phyloP scores from a whole-genome alignment of 2,329 filamentous ascomycete species.

The Fusarium cyanostomum region DNA sequence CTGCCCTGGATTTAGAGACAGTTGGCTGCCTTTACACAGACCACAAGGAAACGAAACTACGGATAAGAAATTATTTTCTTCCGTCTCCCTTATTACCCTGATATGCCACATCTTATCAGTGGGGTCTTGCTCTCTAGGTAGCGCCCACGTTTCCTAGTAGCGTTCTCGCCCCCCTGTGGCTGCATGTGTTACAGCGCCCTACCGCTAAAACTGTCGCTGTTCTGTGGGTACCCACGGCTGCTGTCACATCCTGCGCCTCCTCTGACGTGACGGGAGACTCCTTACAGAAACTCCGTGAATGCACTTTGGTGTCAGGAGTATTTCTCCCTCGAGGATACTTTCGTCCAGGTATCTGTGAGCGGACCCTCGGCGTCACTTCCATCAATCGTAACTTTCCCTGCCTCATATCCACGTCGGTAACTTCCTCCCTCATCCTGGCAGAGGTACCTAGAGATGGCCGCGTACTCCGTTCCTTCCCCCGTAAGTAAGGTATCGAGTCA shows the following conservation, averaged over 20 bases:
- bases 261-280: constrained; percentile 2
- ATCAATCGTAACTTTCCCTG: constrained; percentile 23
- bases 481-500: constrained; percentile 12
- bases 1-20: constrained; percentile 8
- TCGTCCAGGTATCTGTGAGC: background rate
- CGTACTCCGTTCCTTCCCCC: constrained; percentile 31
- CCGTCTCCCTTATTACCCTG: constrained; percentile 21
- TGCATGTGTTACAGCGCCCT: constrained; percentile 17
- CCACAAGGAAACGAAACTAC: background rate
- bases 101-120: background rate
- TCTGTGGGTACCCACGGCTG: background rate
- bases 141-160: background rate
- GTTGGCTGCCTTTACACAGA: background rate
- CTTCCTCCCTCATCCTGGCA: constrained; percentile 15
- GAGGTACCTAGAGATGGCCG: constrained; percentile 5
- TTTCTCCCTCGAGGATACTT: constrained; percentile 18
- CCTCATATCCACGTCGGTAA: background rate
- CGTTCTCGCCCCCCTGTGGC: constrained; percentile 18
- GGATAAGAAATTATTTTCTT: background rate
- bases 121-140: constrained; percentile 1
- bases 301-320: constrained; percentile 27
- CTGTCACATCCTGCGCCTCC: background rate
- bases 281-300: constrained; percentile 17
- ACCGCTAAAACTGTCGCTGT: background rate
- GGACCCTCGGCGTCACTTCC: constrained; percentile 20